Conservation (phyloP, 768 basidiomycete genomes). For the Termitomyces sp. region DNA sequence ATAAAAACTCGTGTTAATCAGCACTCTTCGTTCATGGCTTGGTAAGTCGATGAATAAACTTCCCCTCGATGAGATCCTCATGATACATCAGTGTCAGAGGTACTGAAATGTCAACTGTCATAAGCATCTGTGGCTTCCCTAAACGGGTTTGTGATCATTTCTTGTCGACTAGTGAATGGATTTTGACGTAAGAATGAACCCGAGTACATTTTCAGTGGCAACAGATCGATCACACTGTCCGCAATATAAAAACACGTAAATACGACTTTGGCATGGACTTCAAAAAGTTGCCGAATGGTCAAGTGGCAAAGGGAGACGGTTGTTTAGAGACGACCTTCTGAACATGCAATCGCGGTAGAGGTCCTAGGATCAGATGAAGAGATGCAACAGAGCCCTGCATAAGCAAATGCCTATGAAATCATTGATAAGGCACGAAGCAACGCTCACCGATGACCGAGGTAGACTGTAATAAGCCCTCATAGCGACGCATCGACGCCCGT, state of each 20-base stretch:
- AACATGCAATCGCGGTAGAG: not conserved
- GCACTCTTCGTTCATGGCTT: not conserved
- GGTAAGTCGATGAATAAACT: constrained; percentile 3
- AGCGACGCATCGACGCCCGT: not conserved
- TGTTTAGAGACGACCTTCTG: not conserved
- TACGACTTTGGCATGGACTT: not conserved
- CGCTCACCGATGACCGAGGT: not conserved
- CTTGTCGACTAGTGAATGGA: not conserved
- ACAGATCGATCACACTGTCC: not conserved
- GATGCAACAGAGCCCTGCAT: not conserved
- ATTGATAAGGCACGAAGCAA: not conserved
- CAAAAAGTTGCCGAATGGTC: not conserved
- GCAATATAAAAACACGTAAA: not conserved
- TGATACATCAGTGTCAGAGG: not conserved
- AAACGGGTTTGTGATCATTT: not conserved
- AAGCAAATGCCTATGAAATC: not conserved
- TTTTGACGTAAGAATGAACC: constrained; percentile 4
- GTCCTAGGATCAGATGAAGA: not conserved
- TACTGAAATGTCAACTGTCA: not conserved
- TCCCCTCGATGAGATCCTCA: not conserved
- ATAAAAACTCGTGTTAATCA: not conserved
- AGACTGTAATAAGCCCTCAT: not conserved
- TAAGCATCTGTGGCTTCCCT: not conserved
- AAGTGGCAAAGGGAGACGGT: not conserved
- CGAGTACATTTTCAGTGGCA: not conserved